Conservation (phyloP, 371 early-diverging fungal genomes). For the Rhizopus microsporus region DNA sequence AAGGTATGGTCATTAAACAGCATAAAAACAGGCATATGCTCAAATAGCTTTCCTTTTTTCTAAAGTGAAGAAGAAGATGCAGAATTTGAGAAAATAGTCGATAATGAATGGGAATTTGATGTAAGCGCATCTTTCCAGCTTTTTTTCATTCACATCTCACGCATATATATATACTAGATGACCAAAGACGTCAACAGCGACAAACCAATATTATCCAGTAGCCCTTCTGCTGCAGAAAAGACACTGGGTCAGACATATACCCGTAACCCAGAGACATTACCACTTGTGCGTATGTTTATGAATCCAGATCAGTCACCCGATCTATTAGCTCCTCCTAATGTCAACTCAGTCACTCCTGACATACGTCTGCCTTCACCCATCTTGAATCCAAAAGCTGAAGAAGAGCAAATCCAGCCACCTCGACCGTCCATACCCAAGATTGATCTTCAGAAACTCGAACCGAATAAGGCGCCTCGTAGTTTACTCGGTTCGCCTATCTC, state of each 20-base stretch:
- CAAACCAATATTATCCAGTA: neutral
- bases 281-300: conserved; percentile 45
- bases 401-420: neutral
- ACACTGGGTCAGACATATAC: conserved; percentile 18
- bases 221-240: neutral
- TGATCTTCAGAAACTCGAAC: neutral
- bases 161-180: neutral
- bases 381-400: neutral
- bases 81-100: conserved; percentile 31
- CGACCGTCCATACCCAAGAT: neutral
- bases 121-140: conserved; percentile 17
- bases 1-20: conserved; percentile 27
- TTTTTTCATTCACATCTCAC: neutral
- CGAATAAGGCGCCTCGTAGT: conserved; percentile 5
- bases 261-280: conserved; percentile 39
- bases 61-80: conserved; percentile 26
- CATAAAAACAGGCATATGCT: neutral
- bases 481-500: conserved; percentile 20
- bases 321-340: neutral
- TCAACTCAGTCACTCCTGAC: neutral
- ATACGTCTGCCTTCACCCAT: neutral
- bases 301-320: conserved; percentile 20
- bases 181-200: conserved; percentile 2
- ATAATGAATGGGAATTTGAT: conserved; percentile 54
- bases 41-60: neutral